Percentiles rank a stretch among this genome's conserved stretches.
phyloP scores from a whole-genome alignment of 306 rosid genomes.

The Myrica gale region DNA sequence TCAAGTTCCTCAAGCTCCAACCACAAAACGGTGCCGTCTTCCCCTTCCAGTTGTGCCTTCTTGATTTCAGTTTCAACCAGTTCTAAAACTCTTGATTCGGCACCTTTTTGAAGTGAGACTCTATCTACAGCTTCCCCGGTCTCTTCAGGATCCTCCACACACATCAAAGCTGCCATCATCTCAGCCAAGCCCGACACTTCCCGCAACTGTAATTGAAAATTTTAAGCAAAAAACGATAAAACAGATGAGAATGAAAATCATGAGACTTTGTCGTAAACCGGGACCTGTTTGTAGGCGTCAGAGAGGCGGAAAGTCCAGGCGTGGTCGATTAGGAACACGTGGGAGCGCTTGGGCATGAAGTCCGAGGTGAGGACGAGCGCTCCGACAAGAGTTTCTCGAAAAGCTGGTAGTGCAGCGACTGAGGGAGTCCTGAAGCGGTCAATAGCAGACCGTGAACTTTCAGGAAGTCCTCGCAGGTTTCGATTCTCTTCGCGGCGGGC shows the following conservation, averaged over 20 bases:
- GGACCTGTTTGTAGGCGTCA: conserved; percentile 82
- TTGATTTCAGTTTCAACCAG: conserved; percentile 53
- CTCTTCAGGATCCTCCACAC: conserved; percentile 62
- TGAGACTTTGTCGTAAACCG: not conserved
- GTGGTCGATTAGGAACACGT: conserved; percentile 84
- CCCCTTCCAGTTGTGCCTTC: conserved; percentile 46
- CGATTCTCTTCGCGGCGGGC: conserved; percentile 40
- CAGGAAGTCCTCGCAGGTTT: conserved; percentile 67
- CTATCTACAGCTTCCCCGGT: conserved; percentile 12
- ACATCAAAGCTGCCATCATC: conserved; percentile 88
- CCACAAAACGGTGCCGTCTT: conserved; percentile 54
- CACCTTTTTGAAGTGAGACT: conserved; percentile 23
- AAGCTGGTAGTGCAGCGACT: conserved; percentile 51
- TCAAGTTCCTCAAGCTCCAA: conserved; percentile 87
- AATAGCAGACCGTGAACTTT: conserved; percentile 69
- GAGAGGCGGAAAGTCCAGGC: conserved; percentile 98
- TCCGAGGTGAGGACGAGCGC: conserved; percentile 55
- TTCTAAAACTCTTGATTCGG: conserved; percentile 38
- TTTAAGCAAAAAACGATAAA: not conserved
- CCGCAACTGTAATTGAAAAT: conserved; percentile 40
- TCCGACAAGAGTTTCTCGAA: conserved; percentile 70
- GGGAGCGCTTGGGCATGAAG: conserved; percentile 49
- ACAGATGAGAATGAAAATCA: not conserved
- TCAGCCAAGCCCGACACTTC: conserved; percentile 85
- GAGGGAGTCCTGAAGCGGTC: conserved; percentile 71